Base-by-base conservation (phyloP, 176 grass and related monocot genomes). In the Triticum dicoccoides region DNA sequence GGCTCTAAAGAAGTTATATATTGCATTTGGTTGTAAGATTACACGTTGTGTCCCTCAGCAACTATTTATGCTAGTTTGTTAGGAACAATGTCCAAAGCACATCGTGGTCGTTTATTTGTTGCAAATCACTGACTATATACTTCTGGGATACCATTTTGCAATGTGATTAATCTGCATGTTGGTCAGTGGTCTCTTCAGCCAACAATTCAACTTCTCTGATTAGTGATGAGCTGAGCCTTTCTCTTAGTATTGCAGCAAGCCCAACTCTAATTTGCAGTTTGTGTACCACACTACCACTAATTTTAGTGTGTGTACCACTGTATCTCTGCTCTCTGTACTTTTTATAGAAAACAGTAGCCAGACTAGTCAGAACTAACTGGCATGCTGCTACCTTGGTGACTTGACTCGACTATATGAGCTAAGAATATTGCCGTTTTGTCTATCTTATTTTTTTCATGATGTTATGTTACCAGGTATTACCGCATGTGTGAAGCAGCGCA, bases 401-500 rank as follows among this genome's bases (percentile, higher is more conserved):
- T 18, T 29, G 25, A 52, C 47, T 74, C n/a, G 12, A 47, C 71
- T 77, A 77, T 58, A 34, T 56, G 73, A 77, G 47, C 27, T 76
- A 76, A 77, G 51, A 77, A 54, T 15, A 76, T 54, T 76, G 27
- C 47, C 4, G 69, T 52, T 41, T 71, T 80, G 33, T 67, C 45
- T 52, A n/a, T 17, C 47, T 78, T 81, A 86, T 33, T 51, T 69
- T 29, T 66, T 89, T 80, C 80, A 35, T 74, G 37, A 37, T 77
- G 49, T 65, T 87, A 74, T 25, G 27, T 76, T 37, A 69, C 49
- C 75, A 98, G 93, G 97, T 96, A 98, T 78, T 98, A 98, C 62
- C 97, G 97, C 21, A 98, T 96, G 97, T 98, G 97, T 85, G 97
- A 98, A 88, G 97, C 97, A 73, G 97, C 94, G 51, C 97, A 98